Percentiles rank a stretch among this genome's conserved stretches.
These are phyloP conservation scores for Tanacetum coccineum DNA, from an alignment of 129 eudicot species.

Conservation along the genomic window DNA sequence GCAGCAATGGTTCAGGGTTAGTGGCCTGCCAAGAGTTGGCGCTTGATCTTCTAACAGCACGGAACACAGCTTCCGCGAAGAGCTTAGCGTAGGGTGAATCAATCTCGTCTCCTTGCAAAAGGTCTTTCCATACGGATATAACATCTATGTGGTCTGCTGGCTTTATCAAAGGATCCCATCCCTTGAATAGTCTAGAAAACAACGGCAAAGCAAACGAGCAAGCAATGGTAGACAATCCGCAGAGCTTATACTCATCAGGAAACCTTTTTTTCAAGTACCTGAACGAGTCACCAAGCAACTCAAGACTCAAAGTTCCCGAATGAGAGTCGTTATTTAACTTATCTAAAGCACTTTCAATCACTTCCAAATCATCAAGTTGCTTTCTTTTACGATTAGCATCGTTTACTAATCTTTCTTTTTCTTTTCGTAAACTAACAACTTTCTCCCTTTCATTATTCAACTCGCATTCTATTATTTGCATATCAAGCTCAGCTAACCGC, in stretches of 20 bases:
- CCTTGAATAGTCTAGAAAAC: slow-evolving; percentile 55
- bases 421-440: neutral
- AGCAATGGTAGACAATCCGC: slow-evolving; percentile 53
- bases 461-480: neutral
- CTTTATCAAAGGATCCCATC: slow-evolving; percentile 67
- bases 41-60: slow-evolving; percentile 63
- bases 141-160: slow-evolving; percentile 46
- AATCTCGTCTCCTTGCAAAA: slow-evolving; percentile 54
- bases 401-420: neutral
- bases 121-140: slow-evolving; percentile 46
- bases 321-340: slow-evolving; percentile 33
- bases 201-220: slow-evolving; percentile 63
- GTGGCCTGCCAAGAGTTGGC: slow-evolving; percentile 80
- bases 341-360: slow-evolving; percentile 45
- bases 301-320: slow-evolving; percentile 55
- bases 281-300: slow-evolving; percentile 56
- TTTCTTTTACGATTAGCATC: neutral
- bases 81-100: slow-evolving; percentile 38
- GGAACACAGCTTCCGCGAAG: slow-evolving; percentile 68
- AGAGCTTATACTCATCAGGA: slow-evolving; percentile 51
- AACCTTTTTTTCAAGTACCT: slow-evolving; percentile 45
- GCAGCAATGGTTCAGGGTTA: slow-evolving; percentile 76
- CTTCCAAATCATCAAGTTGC: slow-evolving; percentile 63
- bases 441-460: neutral
- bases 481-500: neutral